phyloP scores from a whole-genome alignment of 225 moss, liverwort and hornwort species.

The Straminergon stramineum region DNA sequence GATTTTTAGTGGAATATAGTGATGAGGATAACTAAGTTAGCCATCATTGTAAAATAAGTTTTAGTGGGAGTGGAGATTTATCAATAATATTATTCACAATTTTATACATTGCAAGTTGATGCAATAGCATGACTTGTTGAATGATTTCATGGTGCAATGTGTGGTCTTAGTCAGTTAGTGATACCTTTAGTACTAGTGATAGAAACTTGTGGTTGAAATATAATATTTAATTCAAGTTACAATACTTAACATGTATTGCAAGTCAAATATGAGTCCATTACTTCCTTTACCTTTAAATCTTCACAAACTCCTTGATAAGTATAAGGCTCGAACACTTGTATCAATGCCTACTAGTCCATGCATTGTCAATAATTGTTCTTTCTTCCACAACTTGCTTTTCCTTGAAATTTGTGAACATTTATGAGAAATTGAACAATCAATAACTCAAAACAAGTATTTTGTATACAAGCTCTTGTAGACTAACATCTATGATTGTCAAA shows the following conservation, averaged over 20 bases:
- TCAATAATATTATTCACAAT: background rate
- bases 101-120: background rate
- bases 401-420: background rate
- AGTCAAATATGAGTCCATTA: background rate
- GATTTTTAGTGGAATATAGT: background rate
- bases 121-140: background rate
- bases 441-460: fast-evolving
- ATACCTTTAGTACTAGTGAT: background rate
- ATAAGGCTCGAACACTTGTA: background rate
- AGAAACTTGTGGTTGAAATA: too few species aligned
- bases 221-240: background rate
- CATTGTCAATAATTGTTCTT: background rate
- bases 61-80: background rate
- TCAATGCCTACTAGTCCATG: background rate
- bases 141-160: background rate
- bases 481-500: background rate
- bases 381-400: fast-evolving
- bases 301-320: too few species aligned
- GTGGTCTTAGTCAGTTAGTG: too few species aligned
- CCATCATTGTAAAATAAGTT: background rate
- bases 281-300: background rate
- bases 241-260: background rate
- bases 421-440: background rate
- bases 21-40: background rate
- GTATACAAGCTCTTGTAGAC: background rate